phyloP scores from a whole-genome alignment of 495 filamentous ascomycete species.

The Physcia stellaris region DNA sequence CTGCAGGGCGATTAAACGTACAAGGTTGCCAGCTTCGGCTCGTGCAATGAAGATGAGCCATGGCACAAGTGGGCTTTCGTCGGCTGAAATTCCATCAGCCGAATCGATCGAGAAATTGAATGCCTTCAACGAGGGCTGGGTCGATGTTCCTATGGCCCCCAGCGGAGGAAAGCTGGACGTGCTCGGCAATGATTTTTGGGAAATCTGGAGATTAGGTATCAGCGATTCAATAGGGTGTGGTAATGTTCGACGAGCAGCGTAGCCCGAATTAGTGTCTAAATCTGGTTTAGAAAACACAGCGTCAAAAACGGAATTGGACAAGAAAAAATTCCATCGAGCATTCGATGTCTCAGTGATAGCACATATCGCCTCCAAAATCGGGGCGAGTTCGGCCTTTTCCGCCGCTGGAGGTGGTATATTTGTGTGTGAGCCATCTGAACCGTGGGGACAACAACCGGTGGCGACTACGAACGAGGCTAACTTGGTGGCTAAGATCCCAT shows the following conservation, averaged over 20 bases:
- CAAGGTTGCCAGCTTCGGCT: constrained; percentile 43
- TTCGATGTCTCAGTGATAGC: constrained; percentile 69
- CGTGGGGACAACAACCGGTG: constrained; percentile 51
- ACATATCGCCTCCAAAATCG: constrained; percentile 67
- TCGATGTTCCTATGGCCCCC: constrained; percentile 31
- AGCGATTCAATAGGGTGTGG: constrained; percentile 45
- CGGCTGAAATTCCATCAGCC: constrained; percentile 46
- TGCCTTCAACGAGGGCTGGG: too few relatives aligned
- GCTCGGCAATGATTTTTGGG: constrained; percentile 23
- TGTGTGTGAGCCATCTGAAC: constrained; percentile 25
- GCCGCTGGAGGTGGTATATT: constrained; percentile 21
- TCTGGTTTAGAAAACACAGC: constrained; percentile 50
- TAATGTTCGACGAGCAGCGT: constrained; percentile 27
- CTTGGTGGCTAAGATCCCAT: constrained; percentile 67
- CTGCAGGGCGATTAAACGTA: constrained; percentile 65
- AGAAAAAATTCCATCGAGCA: constrained; percentile 59
- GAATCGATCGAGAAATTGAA: too few relatives aligned
- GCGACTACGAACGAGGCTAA: constrained; percentile 60
- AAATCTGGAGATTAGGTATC: constrained; percentile 32
- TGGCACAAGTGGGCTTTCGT: constrained; percentile 68
- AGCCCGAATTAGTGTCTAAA: constrained; percentile 27
- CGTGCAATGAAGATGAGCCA: constrained; percentile 69
- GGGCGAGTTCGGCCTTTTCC: constrained; percentile 40
- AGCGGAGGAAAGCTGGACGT: constrained; percentile 44
- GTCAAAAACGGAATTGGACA: constrained; percentile 63